These are phyloP conservation scores for Cardamine chenopodiifolia DNA, from an alignment of 345 rosid species.

Conservation along the genomic window DNA sequence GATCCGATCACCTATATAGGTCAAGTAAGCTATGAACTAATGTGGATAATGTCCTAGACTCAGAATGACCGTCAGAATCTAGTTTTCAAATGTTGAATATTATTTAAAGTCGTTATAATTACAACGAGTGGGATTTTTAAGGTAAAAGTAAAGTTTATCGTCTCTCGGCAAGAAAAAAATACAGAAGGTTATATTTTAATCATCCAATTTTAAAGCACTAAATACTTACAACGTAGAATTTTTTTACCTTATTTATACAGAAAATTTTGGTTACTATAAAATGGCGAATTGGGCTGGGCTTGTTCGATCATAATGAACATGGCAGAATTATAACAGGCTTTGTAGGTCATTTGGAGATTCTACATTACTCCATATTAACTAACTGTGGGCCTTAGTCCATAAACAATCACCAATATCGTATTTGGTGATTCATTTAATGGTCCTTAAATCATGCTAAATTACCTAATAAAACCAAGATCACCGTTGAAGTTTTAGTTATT, in stretches of 20 bases:
- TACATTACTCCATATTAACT: background rate
- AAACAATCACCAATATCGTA: background rate
- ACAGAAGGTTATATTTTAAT: background rate
- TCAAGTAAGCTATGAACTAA: background rate
- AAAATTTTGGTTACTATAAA: background rate
- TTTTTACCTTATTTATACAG: background rate
- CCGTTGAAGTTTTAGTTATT: no score
- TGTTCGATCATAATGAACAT: background rate
- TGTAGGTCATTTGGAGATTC: background rate
- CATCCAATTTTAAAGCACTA: background rate
- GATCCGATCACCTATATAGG: background rate
- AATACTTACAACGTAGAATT: background rate
- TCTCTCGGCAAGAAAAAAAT: background rate
- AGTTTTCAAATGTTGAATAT: background rate
- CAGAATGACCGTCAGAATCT: background rate
- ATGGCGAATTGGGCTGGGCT: background rate
- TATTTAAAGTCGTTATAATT: background rate
- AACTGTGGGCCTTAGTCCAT: constrained; percentile 21
- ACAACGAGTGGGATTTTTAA: no score
- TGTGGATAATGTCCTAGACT: background rate
- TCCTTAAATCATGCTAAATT: constrained; percentile 8
- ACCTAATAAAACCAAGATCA: background rate
- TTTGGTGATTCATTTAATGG: background rate
- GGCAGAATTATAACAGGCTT: background rate
- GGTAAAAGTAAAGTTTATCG: no score